These are phyloP conservation scores for Quercus wislizeni DNA, from an alignment of 306 rosid species.

Conservation along the genomic window DNA sequence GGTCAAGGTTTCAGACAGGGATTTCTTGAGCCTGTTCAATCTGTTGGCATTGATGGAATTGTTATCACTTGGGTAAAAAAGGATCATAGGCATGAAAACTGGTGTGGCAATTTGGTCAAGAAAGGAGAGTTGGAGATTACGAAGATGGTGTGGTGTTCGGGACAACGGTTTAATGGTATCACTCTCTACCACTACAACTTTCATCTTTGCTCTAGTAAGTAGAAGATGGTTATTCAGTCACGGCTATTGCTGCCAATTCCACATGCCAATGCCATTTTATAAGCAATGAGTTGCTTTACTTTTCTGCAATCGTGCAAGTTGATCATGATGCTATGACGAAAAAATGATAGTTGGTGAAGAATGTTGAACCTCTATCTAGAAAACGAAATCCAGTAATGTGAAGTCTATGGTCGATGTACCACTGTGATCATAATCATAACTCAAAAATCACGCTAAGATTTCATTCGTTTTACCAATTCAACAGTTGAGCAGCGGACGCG, in stretches of 20 bases:
- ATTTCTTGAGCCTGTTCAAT: not conserved
- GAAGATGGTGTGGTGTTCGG: slow-evolving; percentile 21
- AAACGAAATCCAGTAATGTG: too few species aligned
- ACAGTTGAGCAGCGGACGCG: too few species aligned
- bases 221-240: not conserved
- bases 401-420: too few species aligned
- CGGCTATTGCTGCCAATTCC: not conserved
- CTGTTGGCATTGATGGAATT: not conserved
- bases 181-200: not conserved
- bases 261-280: not conserved
- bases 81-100: slow-evolving; percentile 18
- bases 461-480: too few species aligned
- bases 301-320: not conserved
- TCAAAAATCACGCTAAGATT: too few species aligned
- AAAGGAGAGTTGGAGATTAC: slow-evolving; percentile 21
- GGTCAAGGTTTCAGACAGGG: slow-evolving; percentile 5
- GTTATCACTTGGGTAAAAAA: slow-evolving; percentile 1
- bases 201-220: not conserved
- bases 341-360: not conserved
- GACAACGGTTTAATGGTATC: slow-evolving; percentile 17
- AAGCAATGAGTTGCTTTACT: not conserved
- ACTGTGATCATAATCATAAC: too few species aligned
- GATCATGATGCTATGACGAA: not conserved
- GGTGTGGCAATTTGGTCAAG: slow-evolving; percentile 19
- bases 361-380: too few species aligned